These are phyloP conservation scores for Aspergillus fumigatus DNA, from an alignment of 2,329 filamentous ascomycete genomes.

Conservation along the genomic window DNA sequence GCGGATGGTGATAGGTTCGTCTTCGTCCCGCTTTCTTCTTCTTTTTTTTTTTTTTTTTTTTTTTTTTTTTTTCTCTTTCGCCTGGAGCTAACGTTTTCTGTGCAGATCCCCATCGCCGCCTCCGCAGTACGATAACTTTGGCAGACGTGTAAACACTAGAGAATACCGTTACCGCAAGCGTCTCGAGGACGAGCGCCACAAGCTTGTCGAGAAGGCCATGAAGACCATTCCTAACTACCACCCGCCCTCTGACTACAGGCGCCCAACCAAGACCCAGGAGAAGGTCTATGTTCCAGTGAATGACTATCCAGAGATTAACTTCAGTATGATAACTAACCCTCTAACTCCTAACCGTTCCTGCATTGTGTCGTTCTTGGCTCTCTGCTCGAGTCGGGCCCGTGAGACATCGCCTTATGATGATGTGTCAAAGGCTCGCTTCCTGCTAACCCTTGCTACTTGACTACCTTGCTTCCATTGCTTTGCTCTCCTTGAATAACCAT, in stretches of 20 bases:
- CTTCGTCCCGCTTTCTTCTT: slow-evolving; percentile 1
- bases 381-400: slow-evolving; percentile 42
- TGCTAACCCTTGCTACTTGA: slow-evolving; percentile 38
- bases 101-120: slow-evolving; percentile 86
- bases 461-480: slow-evolving; percentile 25
- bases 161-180: slow-evolving; percentile 98
- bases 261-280: slow-evolving; percentile 99
- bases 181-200: slow-evolving; percentile 97
- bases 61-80: neutral
- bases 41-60: neutral
- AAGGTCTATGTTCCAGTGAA: slow-evolving; percentile 99
- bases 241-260: slow-evolving; percentile 95
- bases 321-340: slow-evolving; percentile 99
- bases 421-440: slow-evolving; percentile 38
- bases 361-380: slow-evolving; percentile 36
- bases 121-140: slow-evolving; percentile 98
- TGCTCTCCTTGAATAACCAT: slow-evolving; percentile 27
- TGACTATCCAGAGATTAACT: slow-evolving; percentile 99
- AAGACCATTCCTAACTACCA: slow-evolving; percentile 99
- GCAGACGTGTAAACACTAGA: slow-evolving; percentile 97
- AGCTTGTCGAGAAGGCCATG: slow-evolving; percentile 98
- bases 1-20: slow-evolving; percentile 90
- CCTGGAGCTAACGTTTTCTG: slow-evolving; percentile 8
- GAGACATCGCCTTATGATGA: slow-evolving; percentile 28
- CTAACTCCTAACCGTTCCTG: slow-evolving; percentile 66